Base-by-base conservation (phyloP, 2,329 filamentous ascomycete genomes). In the Ascochyta lentis region DNA sequence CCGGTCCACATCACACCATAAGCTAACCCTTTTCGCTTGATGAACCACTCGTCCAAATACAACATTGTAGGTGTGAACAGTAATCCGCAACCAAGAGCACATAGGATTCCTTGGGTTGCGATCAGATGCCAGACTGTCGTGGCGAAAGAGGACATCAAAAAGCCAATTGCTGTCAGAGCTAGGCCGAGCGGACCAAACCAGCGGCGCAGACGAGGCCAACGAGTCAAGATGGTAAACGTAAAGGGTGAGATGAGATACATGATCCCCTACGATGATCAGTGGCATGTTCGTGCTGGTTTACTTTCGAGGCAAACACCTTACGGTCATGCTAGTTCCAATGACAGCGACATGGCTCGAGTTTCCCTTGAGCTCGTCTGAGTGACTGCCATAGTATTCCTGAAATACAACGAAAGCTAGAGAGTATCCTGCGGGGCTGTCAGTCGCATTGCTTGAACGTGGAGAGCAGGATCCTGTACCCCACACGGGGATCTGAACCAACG, bases 21-120 rank as follows among this genome's bases (percentile, higher is more conserved):
- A 1, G 85, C 85, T 23, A 87, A 72, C 0, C 85, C 84, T 47
- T 84, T 84, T 23, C 81, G 79, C 29, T 76, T 76, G 22, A 83
- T 76, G 66, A 87, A 88, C 84, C 84, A 88, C 65, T 87, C 81
- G 59, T 87, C 82, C 45, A 87, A 76, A 71, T 85, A 86, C 24
- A 84, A 55, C 10, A 80, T 77, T 1, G 74, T 73, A 0, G 79
- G 80, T 26, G 64, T 81, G 58, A 76, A 85, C 3, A 81, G 55
- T 1, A 84, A 63, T 7, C 77, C 74, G 15, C 82, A 82, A 0
- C 82, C 72, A 6, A 77, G 46, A 6, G 63, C 75, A 34, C 67
- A 77, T 3, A 78, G 34, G 5, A 78, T 64, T 8, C 76, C 76
- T 57, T 78, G 77, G 2, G 71, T 74, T 13, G 60, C 60, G 31